A percentile compares a stretch with the other conserved stretches of the same genome.
Evolutionary conservation across 176 grass and related monocot species (phyloP).

Genomic region (Chrysopogon serrulatus): DNA sequence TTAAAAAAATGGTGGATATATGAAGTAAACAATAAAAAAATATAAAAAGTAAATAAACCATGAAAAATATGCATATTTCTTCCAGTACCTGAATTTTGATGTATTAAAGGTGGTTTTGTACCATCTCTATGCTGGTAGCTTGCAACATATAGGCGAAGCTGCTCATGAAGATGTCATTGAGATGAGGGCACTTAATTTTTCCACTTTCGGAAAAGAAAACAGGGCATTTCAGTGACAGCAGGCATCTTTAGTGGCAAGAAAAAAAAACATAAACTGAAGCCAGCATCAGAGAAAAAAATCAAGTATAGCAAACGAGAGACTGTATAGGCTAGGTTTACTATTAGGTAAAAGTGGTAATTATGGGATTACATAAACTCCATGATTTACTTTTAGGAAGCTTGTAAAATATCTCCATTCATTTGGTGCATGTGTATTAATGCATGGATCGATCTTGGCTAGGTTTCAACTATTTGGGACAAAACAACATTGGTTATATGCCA

Average conservation of each 20-base stretch:
- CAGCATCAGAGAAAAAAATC: not conserved
- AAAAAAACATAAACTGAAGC: not conserved
- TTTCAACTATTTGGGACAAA: not conserved
- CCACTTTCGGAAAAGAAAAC: not conserved
- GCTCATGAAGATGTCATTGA: not conserved
- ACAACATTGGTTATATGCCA: not conserved
- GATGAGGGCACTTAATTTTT: not conserved
- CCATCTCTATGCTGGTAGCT: not conserved
- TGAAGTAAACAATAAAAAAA: not conserved
- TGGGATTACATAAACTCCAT: not conserved
- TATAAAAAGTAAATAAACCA: not conserved
- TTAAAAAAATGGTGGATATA: not conserved
- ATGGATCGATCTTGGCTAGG: not conserved
- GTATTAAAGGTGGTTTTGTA: not conserved
- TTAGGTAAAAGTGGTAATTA: not conserved
- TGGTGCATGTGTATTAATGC: not conserved
- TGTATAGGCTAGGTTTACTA: too few relatives aligned
- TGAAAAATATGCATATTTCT: not conserved
- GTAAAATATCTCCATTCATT: not conserved
- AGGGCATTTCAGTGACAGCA: not conserved
- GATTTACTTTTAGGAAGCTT: not conserved
- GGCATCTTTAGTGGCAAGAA: not conserved
- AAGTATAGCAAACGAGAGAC: not conserved
- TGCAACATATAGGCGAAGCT: not conserved
- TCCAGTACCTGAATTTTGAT: too few relatives aligned